Conservation (phyloP, 1,139 yeast genomes). For the Suzukiozyma palmioleophila region DNA sequence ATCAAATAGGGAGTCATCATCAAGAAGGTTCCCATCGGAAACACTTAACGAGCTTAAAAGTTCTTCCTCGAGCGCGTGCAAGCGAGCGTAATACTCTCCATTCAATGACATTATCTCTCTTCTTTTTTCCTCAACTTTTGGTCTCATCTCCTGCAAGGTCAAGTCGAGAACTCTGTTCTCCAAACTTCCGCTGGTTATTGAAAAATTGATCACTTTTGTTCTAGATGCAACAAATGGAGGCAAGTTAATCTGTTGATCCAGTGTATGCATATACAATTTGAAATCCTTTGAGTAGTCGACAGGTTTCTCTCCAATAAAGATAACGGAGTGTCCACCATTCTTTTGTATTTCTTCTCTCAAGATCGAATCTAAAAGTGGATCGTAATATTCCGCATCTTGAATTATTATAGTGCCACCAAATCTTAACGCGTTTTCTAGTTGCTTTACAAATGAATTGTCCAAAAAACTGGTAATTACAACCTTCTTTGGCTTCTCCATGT, state of each 20-base stretch:
- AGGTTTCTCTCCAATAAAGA: conserved; percentile 57
- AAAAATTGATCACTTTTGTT: conserved; percentile 62
- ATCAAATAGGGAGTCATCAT: conserved; percentile 55
- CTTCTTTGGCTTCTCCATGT: conserved; percentile 28
- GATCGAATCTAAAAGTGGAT: conserved; percentile 66
- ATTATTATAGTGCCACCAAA: conserved; percentile 77
- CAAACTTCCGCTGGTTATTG: conserved; percentile 63
- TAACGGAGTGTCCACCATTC: conserved; percentile 67
- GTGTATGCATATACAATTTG: conserved; percentile 55
- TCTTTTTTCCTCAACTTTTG: conserved; percentile 64
- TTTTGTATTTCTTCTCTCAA: conserved; percentile 56
- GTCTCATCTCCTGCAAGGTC: conserved; percentile 52
- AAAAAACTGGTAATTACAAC: conserved; percentile 64
- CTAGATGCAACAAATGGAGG: conserved; percentile 59
- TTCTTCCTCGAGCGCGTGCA: conserved; percentile 57
- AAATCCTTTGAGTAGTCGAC: conserved; percentile 69
- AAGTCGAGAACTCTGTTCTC: conserved; percentile 60
- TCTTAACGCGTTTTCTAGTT: conserved; percentile 72
- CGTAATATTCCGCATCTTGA: conserved; percentile 75
- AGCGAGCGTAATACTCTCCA: conserved; percentile 53
- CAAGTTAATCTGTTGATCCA: conserved; percentile 47
- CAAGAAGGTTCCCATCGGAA: conserved; percentile 61
- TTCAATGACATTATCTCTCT: conserved; percentile 49
- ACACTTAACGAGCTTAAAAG: conserved; percentile 56
- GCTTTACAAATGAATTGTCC: conserved; percentile 64